Base-by-base conservation (phyloP, 495 filamentous ascomycete species). In the Penicillium lagena region DNA sequence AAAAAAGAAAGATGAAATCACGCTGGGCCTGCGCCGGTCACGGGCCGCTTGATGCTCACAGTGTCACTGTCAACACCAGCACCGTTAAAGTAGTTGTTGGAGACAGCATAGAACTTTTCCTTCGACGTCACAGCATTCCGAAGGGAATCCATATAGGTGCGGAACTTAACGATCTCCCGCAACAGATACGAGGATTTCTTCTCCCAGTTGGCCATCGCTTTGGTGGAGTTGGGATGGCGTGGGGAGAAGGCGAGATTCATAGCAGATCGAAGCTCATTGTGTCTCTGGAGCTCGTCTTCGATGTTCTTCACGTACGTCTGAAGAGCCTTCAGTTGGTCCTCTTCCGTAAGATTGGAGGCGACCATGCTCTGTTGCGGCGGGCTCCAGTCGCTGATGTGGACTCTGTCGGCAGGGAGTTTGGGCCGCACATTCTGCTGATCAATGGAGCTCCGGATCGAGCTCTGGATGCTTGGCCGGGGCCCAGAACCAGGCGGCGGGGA, bases 171-270 rank as follows among this genome's bases (percentile, higher is more conserved):
- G 58, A 91, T 96, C 67, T 99, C 93, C n/a, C 84, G 75, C 14
- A 97, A 70, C 34, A 99, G 67, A 60, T 97, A 95, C 29, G 83
- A 82, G 32, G 86, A 91, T 67, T 96, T 96, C 43, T 84, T 79
- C 70, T 99, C 90, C 94, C 94, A 99, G 60, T 99, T 99, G 5
- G 82, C 73, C 83, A 96, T 83, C 2, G 91, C 87, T 64, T 87
- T 90, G 38, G 66, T 66, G 15, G 80, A 72, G 59, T 97, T 99
- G 14, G 81, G 78, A 43, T 90, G 84, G 17, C 91, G 80, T 1
- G 89, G 88, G 14, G 90, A 89, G 60, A 94, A 98, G 14, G 93
- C 89, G 40, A 94, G 71, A 32, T 87, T 72, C 86, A 98, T 94
- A 12, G 86, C 80, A 12, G 79, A 77, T 37, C 90, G 75, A 34